phyloP scores from a whole-genome alignment of 2,329 filamentous ascomycete genomes.

The Pezicula radicicola region DNA sequence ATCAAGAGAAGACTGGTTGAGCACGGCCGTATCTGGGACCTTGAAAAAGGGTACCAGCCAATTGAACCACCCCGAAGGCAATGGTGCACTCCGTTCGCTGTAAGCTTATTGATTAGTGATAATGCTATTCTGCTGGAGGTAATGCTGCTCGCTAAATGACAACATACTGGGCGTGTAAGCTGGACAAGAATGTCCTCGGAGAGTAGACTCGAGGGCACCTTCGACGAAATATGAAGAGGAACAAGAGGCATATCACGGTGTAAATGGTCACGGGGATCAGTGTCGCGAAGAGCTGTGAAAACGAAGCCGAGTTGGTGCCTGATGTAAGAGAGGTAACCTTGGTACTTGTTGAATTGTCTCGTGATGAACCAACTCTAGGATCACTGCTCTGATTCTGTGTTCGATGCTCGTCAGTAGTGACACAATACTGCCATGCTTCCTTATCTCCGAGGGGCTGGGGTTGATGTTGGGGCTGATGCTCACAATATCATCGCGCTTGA shows the following conservation, averaged over 20 bases:
- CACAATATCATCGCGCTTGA: too few species aligned
- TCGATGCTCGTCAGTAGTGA: too few species aligned
- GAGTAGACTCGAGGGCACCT: slow-evolving; percentile 51
- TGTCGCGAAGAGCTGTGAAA: slow-evolving; percentile 43
- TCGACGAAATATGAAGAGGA: slow-evolving; percentile 48
- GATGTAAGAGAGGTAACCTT: slow-evolving; percentile 33
- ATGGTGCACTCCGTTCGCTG: slow-evolving; percentile 27
- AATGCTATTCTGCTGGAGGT: neutral
- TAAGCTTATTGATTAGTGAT: slow-evolving; percentile 1
- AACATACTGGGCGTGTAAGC: slow-evolving; percentile 46
- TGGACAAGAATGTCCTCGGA: slow-evolving; percentile 48
- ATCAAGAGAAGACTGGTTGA: slow-evolving; percentile 65
- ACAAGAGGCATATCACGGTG: slow-evolving; percentile 43
- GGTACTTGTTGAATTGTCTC: slow-evolving; percentile 36
- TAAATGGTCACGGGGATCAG: slow-evolving; percentile 50
- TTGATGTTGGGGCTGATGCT: too few species aligned
- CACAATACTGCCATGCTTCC: too few species aligned
- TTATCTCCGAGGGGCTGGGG: too few species aligned
- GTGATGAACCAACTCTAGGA: slow-evolving; percentile 39
- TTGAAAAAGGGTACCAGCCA: slow-evolving; percentile 31
- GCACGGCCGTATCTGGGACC: slow-evolving; percentile 35
- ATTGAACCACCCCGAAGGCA: slow-evolving; percentile 31
- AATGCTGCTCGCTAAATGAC: neutral
- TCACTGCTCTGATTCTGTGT: slow-evolving; percentile 22
- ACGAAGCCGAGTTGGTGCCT: slow-evolving; percentile 37